Conservation (phyloP, 495 filamentous ascomycete genomes). For the Xylaria intraflava region DNA sequence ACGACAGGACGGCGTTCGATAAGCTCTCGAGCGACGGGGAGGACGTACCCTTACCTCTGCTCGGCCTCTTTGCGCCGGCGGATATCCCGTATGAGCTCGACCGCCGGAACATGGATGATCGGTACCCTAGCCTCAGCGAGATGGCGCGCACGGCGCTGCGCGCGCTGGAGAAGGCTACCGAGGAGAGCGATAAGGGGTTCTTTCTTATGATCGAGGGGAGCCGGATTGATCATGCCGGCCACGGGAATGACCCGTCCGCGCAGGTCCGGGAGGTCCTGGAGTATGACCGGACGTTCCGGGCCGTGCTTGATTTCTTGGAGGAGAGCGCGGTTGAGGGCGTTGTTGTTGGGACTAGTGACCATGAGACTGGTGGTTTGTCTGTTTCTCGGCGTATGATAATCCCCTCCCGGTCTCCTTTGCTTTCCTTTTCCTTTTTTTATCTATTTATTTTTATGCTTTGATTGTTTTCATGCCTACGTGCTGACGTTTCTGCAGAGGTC, state of each 20-base stretch:
- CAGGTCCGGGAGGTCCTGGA: constrained; percentile 92
- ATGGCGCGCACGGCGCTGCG: constrained; percentile 80
- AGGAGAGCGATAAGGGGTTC: constrained; percentile 83
- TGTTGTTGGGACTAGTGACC: constrained; percentile 83
- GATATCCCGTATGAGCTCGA: constrained; percentile 95
- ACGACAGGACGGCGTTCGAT: constrained; percentile 71
- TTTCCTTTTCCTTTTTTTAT: no score
- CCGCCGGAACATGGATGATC: constrained; percentile 64
- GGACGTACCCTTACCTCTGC: constrained; percentile 64
- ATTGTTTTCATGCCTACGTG: not conserved
- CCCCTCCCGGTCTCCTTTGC: no score
- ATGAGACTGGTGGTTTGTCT: constrained; percentile 87
- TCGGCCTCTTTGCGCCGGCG: constrained; percentile 75
- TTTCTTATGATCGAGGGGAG: constrained; percentile 98
- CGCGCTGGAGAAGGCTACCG: constrained; percentile 74
- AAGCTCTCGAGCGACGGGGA: constrained; percentile 59
- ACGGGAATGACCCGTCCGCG: constrained; percentile 89
- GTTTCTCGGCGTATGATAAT: constrained; percentile 61
- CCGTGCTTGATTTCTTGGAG: constrained; percentile 78
- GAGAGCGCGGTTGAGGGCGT: constrained; percentile 65
- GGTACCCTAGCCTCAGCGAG: constrained; percentile 84
- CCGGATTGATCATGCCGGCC: constrained; percentile 92
- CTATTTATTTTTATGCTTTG: no score
- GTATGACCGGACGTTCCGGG: constrained; percentile 79
- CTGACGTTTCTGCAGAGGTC: constrained; percentile 25